Base-by-base conservation (phyloP, 2,329 filamentous ascomycete genomes). In the Tolypocladium pustulatum region DNA sequence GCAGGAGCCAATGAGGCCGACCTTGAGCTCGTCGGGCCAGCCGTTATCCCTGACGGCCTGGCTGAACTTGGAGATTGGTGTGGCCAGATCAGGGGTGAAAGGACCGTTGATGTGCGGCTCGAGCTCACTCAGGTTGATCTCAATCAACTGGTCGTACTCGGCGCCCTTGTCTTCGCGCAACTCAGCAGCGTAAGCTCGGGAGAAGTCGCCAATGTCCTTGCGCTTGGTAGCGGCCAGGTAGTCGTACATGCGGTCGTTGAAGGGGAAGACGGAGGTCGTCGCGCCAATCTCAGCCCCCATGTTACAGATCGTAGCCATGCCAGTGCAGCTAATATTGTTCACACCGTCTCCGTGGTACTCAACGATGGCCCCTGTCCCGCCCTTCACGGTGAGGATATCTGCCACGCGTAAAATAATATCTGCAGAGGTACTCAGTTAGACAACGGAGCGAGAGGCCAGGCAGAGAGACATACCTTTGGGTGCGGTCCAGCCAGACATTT, bases 91-190 rank as follows among this genome's bases (percentile, higher is more conserved):
- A 2, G 94, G 94, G 0, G 94, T 99, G 73, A 96, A 96, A 43
- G 94, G 94, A 1, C 94, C 94, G 75, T 97, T 99, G 76, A 99
- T 91, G 72, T 97, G 90, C 20, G 94, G 94, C 75, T 99, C 94
- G 25, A 97, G 85, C 62, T 85, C 84, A 3, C 90, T 93, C 37
- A 99, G 83, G 76, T 99, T 83, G 71, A 99, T 96, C 59, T 88
- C 89, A 67, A 99, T 89, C 56, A 95, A 75, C 73, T 96, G 84
- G 73, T 99, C 94, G 73, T 97, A 99, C 68, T 92, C 81, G 61
- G 90, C 92, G 61, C 84, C 87, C 52, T 84, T 77, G 69, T 99
- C 94, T 75, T 75, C 13, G 76, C 76, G 69, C 81, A 83, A 65
- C 68, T 75, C 72, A 72, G 86, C 81, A 66, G 90, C 88, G 74